Evolutionary conservation across 345 rosid genomes (phyloP), one percentile per base, ranked within the genome.

Genomic region (Dipteronia sinensis): DNA sequence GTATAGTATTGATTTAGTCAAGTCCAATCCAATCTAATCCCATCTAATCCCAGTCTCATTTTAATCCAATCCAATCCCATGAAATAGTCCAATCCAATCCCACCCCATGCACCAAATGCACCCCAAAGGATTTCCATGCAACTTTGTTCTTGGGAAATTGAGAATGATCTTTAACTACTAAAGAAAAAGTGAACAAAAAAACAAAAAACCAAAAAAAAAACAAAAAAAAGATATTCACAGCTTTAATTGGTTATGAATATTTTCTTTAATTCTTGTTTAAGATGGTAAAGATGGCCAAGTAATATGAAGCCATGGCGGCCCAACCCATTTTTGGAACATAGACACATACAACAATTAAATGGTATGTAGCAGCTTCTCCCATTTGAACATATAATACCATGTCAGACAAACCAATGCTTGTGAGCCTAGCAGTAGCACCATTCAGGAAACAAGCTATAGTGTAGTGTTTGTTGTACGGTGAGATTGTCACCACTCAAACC

Each of bases 391-490:
- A 22, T 56, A 56, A 13, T 7, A 56, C 62, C 62, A 56, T 6
- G 10, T 56, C 62, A 56, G 27, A 59, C 27, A 59, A 72, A 61
- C 68, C 0, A 22, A 23, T 16, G 22, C 7, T 27, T n/a, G 2
- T 23, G 55, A 42, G 38, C 40, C 67, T 23, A 62, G 16, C 42
- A 44, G 55, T 42, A 62, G 16, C 25, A 44, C 10, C n/a, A 38
- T 17, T 61, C 19, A n/a, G 38, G 67, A 61, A 25, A 23, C 76
- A 56, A 23, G 19, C 12, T n/a, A 17, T 1, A 13, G 42, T 15
- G 15, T 74, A 17, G 29, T 59, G 29, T 59, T 40, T 23, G 16
- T 40, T 71, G 61, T 73, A 19, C 46, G 9, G 22, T 73, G 76
- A 73, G 59, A 64, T 46, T 64, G 16, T 47, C 59, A 47, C 11